Conservation (phyloP, 768 basidiomycete species). For the Clitopilus hobsonii region DNA sequence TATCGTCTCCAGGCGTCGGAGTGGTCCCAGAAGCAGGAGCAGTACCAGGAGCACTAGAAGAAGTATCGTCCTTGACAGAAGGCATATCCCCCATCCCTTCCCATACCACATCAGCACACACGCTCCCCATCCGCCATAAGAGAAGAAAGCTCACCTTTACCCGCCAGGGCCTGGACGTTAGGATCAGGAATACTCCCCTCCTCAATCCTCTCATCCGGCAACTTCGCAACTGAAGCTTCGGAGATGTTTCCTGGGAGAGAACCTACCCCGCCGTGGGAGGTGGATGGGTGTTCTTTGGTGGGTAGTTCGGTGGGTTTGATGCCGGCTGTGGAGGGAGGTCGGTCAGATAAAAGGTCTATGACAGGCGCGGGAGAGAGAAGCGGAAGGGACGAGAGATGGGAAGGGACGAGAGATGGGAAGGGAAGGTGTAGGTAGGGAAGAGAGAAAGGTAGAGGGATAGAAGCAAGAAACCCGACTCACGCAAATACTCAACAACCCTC, state of each 20-base stretch:
- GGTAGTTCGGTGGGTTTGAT: not conserved
- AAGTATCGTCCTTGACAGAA: too few relatives aligned
- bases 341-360: too few relatives aligned
- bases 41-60: too few relatives aligned
- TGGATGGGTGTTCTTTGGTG: slow-evolving; percentile 11
- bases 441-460: too few relatives aligned
- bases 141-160: too few relatives aligned
- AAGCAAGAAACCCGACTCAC: not conserved
- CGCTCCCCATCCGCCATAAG: too few relatives aligned
- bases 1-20: slow-evolving; percentile 7
- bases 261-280: slow-evolving; percentile 35
- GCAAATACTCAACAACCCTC: not conserved
- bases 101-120: too few relatives aligned
- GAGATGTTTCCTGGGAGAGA: slow-evolving; percentile 41
- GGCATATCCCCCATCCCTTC: too few relatives aligned
- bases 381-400: not conserved
- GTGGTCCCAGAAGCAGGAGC: too few relatives aligned
- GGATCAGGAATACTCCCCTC: slow-evolving; percentile 5
- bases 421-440: not conserved
- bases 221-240: slow-evolving; percentile 41
- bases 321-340: not conserved
- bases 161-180: slow-evolving; percentile 13
- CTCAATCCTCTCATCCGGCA: slow-evolving; percentile 40
- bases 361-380: too few relatives aligned
- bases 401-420: not conserved